A percentile compares a stretch with the other conserved stretches of the same genome.
Conservation (phyloP, 345 rosid species). For the Eucalyptus tenuipes region DNA sequence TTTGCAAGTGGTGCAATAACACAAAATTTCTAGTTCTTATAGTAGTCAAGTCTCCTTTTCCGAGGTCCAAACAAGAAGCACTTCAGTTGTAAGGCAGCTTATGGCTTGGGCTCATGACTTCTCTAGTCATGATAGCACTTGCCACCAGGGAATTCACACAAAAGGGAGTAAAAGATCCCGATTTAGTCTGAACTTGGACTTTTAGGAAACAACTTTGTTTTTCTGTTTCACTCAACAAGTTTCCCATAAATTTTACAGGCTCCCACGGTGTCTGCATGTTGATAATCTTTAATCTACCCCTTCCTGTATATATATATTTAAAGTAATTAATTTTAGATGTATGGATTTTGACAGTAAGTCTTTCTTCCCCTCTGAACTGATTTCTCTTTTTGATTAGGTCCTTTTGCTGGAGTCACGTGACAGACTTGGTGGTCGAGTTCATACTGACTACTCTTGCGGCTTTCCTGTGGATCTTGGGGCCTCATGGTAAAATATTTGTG, state of each 20-base stretch:
- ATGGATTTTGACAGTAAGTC: neutral
- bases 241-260: neutral
- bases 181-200: neutral
- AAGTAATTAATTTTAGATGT: neutral
- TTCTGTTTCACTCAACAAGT: neutral
- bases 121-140: neutral
- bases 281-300: neutral
- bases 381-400: slow-evolving; percentile 31
- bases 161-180: neutral
- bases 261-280: neutral
- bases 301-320: neutral
- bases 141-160: neutral
- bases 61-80: neutral
- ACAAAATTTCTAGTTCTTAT: neutral
- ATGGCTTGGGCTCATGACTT: neutral
- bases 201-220: neutral
- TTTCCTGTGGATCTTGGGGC: slow-evolving; percentile 98
- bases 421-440: slow-evolving; percentile 78
- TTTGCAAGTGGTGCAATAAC: neutral
- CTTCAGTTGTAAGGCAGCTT: neutral
- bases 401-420: slow-evolving; percentile 74
- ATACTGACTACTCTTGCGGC: slow-evolving; percentile 77
- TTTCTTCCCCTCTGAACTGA: neutral
- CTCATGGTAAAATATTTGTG: slow-evolving; percentile 42
- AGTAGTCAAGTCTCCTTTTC: neutral